A percentile compares a stretch with the other conserved stretches of the same genome.
phyloP scores from a whole-genome alignment of 345 rosid genomes.

The Aegle marmelos region DNA sequence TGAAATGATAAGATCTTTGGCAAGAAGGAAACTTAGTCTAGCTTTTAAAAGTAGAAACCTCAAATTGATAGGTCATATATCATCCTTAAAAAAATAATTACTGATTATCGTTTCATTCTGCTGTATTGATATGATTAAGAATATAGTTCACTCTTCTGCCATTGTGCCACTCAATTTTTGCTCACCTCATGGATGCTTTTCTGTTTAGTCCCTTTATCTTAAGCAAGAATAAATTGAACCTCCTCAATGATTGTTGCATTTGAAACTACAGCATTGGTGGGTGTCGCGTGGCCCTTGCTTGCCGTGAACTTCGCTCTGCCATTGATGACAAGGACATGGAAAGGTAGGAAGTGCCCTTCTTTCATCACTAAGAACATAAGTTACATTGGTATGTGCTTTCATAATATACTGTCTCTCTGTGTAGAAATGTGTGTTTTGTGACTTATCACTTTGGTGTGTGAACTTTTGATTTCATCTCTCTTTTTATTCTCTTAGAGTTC shows the following conservation, averaged over 20 bases:
- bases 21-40: neutral
- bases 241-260: neutral
- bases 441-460: neutral
- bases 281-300: conserved; percentile 12
- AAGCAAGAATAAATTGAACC: neutral
- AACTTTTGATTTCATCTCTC: neutral
- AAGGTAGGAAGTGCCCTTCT: conserved; percentile 13
- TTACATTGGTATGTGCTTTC: neutral
- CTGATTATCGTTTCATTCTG: neutral
- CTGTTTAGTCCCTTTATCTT: neutral
- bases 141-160: neutral
- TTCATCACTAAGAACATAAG: neutral
- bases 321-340: conserved; percentile 13
- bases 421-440: neutral
- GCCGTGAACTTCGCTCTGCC: conserved; percentile 17
- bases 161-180: neutral
- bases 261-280: conserved; percentile 28
- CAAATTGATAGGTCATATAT: neutral
- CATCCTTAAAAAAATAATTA: neutral
- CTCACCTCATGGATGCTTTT: neutral
- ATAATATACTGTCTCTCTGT: neutral
- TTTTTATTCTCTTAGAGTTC: neutral
- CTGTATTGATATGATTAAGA: neutral
- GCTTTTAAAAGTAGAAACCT: neutral
- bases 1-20: neutral